Base-by-base conservation (phyloP, 164 flowering plant species). In the Dillenia suffruticosa region DNA sequence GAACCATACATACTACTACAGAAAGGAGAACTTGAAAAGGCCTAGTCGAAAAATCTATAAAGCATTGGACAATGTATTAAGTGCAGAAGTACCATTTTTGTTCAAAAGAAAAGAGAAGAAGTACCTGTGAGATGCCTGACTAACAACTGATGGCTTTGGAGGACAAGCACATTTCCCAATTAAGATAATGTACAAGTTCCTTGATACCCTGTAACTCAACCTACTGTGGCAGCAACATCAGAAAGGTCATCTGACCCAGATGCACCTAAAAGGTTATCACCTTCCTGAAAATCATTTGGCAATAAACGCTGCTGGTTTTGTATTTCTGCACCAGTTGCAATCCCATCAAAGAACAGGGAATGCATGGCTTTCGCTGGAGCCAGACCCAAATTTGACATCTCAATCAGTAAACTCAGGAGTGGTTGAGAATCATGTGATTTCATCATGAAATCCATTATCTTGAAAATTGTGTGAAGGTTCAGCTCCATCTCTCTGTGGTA, bases 371-470 rank as follows among this genome's bases (percentile, higher is more conserved):
- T 56, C 13, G 53, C 65, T 57, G 79, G 76, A 63, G 76, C 44
- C 64, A 80, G 63, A 9, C 72, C 79, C 44, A 58, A 68, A 65
- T 66, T 59, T 54, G 57, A 59, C 73, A 73, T 71, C 68, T 74
- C 70, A 15, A 48, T 19, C n/a, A 74, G 67, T 22, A 75, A 49
- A 51, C 54, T 61, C 58, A 70, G 40, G 40, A 70, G 64, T 15
- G 76, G 73, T 46, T 44, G 32, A 55, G 63, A 54, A 50, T 51
- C 44, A 13, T 40, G 16, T 44, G 70, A 65, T 57, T 65, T 72
- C 15, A 44, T 69, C 46, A 77, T 16, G 44, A 81, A 70, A 19
- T 59, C 65, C 49, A 51, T 53, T n/a, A 80, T 56, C 64, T 51
- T 71, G 32, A 54, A 71, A 47, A 47, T 56, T 40, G 72, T 74